These are phyloP conservation scores for Halenospora varia DNA, from an alignment of 495 filamentous ascomycete genomes.

Conservation along the genomic window DNA sequence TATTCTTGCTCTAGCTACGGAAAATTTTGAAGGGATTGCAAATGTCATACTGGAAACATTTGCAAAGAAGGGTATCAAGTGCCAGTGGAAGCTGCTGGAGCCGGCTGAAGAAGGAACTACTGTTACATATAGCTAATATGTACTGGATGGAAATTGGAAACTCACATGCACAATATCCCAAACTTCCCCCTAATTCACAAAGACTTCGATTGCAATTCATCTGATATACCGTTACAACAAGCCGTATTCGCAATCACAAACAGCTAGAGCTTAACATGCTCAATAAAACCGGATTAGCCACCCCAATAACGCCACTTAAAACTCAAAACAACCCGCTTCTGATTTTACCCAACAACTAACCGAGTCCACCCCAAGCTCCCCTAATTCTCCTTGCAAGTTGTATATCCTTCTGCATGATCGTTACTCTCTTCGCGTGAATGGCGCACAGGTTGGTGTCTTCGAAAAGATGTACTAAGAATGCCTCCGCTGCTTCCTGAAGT, in stretches of 20 bases:
- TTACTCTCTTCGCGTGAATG: conserved; percentile 92
- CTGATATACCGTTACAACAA: background rate
- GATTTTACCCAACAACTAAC: conserved; percentile 19
- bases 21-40: conserved; percentile 82
- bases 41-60: conserved; percentile 68
- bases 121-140: conserved; percentile 42
- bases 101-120: conserved; percentile 80
- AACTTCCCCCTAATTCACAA: no score
- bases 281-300: background rate
- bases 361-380: conserved; percentile 50
- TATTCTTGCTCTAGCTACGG: conserved; percentile 85
- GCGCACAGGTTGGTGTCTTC: conserved; percentile 95
- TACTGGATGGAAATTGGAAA: background rate
- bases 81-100: conserved; percentile 82
- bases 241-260: background rate
- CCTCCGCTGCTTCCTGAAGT: conserved; percentile 88
- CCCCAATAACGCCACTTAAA: background rate
- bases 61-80: conserved; percentile 64
- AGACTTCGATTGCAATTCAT: background rate
- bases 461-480: conserved; percentile 90
- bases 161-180: background rate
- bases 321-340: no score
- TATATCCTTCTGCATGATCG: conserved; percentile 97
- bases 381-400: conserved; percentile 84
- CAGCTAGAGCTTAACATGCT: background rate